phyloP scores from a whole-genome alignment of 345 rosid genomes.

The Salix koriyanagi region DNA sequence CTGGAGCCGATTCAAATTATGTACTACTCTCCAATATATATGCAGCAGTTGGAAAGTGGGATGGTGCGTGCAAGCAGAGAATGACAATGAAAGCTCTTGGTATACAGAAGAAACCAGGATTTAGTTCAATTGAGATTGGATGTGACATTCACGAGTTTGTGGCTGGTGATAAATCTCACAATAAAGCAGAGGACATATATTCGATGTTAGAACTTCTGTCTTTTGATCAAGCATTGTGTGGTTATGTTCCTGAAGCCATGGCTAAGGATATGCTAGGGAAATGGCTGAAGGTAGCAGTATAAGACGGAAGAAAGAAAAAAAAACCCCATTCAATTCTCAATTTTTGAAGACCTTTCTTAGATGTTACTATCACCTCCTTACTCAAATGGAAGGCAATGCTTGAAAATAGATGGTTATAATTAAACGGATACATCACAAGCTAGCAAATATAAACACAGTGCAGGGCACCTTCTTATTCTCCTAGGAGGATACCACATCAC shows the following conservation, averaged over 20 bases:
- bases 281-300: constrained; percentile 17
- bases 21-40: constrained; percentile 69
- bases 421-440: constrained; percentile 41
- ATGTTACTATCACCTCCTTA: neutral
- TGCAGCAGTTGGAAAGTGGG: constrained; percentile 70
- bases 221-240: constrained; percentile 30
- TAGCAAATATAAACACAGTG: constrained; percentile 49
- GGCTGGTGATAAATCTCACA: constrained; percentile 58
- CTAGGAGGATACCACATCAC: constrained; percentile 91
- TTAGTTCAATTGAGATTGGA: constrained; percentile 64
- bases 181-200: constrained; percentile 35
- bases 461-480: constrained; percentile 68
- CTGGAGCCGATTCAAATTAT: constrained; percentile 50
- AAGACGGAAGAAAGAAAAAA: neutral
- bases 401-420: constrained; percentile 84
- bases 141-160: constrained; percentile 57
- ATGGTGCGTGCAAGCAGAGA: constrained; percentile 62
- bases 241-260: constrained; percentile 28
- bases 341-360: neutral
- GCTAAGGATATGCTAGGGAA: constrained; percentile 11
- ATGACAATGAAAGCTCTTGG: constrained; percentile 67
- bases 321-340: no score
- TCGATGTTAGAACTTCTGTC: constrained; percentile 46
- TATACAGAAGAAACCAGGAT: constrained; percentile 64
- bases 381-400: constrained; percentile 77